These are phyloP conservation scores for Trichoderma sp. DNA, from an alignment of 2,329 filamentous ascomycete species.

Conservation along the genomic window DNA sequence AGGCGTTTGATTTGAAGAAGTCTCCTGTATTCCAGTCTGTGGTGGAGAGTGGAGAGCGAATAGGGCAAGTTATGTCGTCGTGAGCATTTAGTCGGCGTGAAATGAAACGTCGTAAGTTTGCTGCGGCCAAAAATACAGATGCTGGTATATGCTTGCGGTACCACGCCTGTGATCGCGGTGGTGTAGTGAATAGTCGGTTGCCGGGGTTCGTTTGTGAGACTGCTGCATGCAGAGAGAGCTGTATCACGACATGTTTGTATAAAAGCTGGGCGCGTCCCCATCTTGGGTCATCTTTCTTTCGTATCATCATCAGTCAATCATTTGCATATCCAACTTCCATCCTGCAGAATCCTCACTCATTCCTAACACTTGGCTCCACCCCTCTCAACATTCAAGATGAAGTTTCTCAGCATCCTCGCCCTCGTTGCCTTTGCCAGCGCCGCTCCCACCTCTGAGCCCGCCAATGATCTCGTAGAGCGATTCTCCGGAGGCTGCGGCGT, in stretches of 20 bases:
- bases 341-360: neutral
- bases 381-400: conserved; percentile 32
- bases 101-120: neutral
- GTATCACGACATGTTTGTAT: neutral
- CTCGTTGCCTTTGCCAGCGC: conserved; percentile 38
- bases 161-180: neutral
- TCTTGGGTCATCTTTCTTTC: neutral
- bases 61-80: neutral
- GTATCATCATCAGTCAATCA: neutral
- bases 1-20: neutral
- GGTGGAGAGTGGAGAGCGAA: neutral
- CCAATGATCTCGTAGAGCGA: neutral
- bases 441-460: conserved; percentile 33
- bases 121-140: neutral
- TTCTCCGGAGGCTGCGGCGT: conserved; percentile 36
- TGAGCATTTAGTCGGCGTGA: neutral
- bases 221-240: neutral
- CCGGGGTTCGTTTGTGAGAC: neutral
- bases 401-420: conserved; percentile 37
- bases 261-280: neutral
- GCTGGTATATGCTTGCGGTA: neutral
- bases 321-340: neutral
- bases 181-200: neutral
- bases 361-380: neutral
- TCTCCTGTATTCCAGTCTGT: neutral